Percentiles rank a stretch among this genome's conserved stretches.
Evolutionary conservation across 169 alveolate genomes (phyloP).

Genomic region (Plasmodium inui): DNA sequence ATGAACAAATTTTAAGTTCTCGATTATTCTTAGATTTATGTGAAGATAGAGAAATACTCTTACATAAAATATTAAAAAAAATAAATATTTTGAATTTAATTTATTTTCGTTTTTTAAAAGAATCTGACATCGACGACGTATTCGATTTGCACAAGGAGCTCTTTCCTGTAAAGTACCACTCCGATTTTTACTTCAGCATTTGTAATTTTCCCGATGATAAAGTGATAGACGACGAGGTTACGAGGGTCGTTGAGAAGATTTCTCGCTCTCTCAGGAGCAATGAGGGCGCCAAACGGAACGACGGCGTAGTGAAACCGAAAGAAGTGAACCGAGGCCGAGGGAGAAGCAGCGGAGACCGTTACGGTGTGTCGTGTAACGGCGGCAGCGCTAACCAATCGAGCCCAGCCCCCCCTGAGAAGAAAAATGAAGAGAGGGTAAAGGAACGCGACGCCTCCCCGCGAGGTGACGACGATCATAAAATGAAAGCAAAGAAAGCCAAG

Average conservation of each 20-base stretch:
- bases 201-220: slow-evolving; percentile 73
- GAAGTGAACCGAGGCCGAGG: background rate
- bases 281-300: slow-evolving; percentile 1
- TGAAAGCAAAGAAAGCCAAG: background rate
- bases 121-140: slow-evolving; percentile 58
- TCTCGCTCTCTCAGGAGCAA: background rate
- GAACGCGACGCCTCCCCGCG: background rate
- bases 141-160: slow-evolving; percentile 58
- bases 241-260: slow-evolving; percentile 36
- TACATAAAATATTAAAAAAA: slow-evolving; percentile 66
- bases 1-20: slow-evolving; percentile 60
- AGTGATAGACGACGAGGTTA: slow-evolving; percentile 45
- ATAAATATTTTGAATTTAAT: slow-evolving; percentile 62
- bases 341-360: background rate
- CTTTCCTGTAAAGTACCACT: slow-evolving; percentile 70
- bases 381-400: background rate
- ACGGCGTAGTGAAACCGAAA: background rate
- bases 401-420: too few relatives aligned
- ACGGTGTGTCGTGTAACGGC: background rate
- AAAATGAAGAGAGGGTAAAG: background rate
- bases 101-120: slow-evolving; percentile 74
- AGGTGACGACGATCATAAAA: slow-evolving; percentile 8
- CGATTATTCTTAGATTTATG: slow-evolving; percentile 58
- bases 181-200: slow-evolving; percentile 73
- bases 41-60: slow-evolving; percentile 62